A percentile compares a stretch with the other conserved stretches of the same genome.
phyloP scores from a whole-genome alignment of 768 basidiomycete species.

The Epithele typhae region DNA sequence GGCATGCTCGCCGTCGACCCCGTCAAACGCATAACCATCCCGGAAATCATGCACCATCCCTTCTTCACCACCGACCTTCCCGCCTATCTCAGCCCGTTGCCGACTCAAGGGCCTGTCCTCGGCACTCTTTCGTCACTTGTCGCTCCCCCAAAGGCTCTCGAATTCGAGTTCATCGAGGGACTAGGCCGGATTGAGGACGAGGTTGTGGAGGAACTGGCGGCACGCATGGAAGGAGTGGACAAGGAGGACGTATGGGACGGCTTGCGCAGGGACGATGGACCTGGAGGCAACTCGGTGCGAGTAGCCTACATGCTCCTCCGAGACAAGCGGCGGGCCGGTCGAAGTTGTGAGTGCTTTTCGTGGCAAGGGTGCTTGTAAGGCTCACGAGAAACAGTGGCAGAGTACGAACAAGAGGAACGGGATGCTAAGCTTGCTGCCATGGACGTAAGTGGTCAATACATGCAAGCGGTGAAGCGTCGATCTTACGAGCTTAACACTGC shows the following conservation, averaged over 20 bases:
- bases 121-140: constrained; percentile 72
- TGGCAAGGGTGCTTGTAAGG: constrained; percentile 9
- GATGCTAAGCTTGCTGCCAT: constrained; percentile 74
- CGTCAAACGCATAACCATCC: constrained; percentile 89
- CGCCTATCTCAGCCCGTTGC: constrained; percentile 81
- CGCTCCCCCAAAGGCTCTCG: constrained; percentile 56
- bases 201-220: constrained; percentile 78
- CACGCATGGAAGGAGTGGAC: constrained; percentile 66
- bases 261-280: constrained; percentile 76
- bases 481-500: constrained; percentile 6
- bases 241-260: constrained; percentile 88
- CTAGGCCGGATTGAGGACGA: constrained; percentile 90
- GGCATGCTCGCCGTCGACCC: constrained; percentile 94
- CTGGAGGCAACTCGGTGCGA: constrained; percentile 89
- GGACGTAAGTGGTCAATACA: constrained; percentile 77
- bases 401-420: constrained; percentile 81
- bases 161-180: constrained; percentile 87
- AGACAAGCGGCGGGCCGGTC: constrained; percentile 80
- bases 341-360: constrained; percentile 62
- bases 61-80: constrained; percentile 87
- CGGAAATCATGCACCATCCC: constrained; percentile 85
- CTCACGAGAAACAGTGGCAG: constrained; percentile 47
- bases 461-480: no score
- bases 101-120: constrained; percentile 74
- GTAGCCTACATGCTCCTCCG: constrained; percentile 93